Evolutionary conservation across 495 filamentous ascomycete genomes (phyloP), one percentile per base, ranked within the genome.

Genomic region (Penicillium paxilli): DNA sequence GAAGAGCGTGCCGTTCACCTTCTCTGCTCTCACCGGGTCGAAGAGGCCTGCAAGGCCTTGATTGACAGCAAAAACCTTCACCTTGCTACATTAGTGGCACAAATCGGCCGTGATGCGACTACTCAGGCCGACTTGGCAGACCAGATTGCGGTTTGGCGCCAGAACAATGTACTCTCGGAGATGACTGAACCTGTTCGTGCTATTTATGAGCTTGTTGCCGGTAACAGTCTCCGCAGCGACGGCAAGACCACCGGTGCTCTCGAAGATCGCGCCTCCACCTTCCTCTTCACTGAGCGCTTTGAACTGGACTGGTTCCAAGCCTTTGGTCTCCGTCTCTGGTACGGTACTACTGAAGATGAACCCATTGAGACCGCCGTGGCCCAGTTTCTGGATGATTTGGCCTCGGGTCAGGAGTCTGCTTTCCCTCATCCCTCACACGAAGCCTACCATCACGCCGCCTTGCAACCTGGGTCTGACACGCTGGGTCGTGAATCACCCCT

Each of bases 281-380:
- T 98, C 58, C 77, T 82, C 32, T 86, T 97, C 49, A 86, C 89
- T 4, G 80, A 88, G 55, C 83, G 84, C 14, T 98, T 97, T 63
- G 82, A 85, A 7, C 75, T 98, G 26, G 87, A 95, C 66, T 98
- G 94, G 94, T 83, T 87, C 68, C 91, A 94, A 58, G 87, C 91
- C 1, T 96, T 98, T 66, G 95, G 90, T 12, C 79, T 98, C 19
- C 84, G 92, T 44, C 79, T 98, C 8, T 96, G 88, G 85, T 97
- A 96, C 67, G 83, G 81, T 33, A 89, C 84, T 38, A 75, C 79
- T 9, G 76, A 84, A 23, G 79, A 86, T 42, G 84, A 90, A 30
- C 77, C 82, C 33, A 76, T 96, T 28, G 82, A 87, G 47, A 77
- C 74, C 44, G 92, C 91, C 9, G 83, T 96, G 17, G 69, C 78